Conservation (phyloP, 257 asterid genomes). For the Paraleonurus japonicus region DNA sequence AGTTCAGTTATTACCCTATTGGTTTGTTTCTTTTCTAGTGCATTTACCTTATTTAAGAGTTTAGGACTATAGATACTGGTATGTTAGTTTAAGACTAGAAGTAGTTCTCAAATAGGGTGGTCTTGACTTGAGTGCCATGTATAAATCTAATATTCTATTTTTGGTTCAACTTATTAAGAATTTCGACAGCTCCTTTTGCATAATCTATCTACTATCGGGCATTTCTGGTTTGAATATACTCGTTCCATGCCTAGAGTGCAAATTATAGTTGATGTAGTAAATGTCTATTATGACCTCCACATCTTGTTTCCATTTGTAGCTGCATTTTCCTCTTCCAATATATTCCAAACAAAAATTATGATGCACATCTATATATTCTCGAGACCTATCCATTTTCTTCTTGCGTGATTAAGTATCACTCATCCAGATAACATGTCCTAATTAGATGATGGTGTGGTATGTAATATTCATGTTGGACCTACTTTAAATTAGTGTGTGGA, state of each 20-base stretch:
- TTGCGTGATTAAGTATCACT: neutral
- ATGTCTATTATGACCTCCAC: neutral
- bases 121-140: neutral
- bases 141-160: neutral
- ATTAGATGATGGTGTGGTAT: neutral
- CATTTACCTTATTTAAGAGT: neutral
- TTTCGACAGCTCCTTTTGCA: neutral
- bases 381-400: neutral
- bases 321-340: neutral
- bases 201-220: neutral
- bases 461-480: neutral
- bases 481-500: neutral
- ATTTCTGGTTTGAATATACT: neutral
- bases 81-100: constrained; percentile 2
- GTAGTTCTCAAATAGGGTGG: neutral
- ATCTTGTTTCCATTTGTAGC: neutral
- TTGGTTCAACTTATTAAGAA: neutral
- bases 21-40: neutral
- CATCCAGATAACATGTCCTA: neutral
- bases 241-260: neutral
- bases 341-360: neutral
- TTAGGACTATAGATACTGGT: neutral
- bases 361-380: neutral
- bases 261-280: neutral
- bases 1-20: constrained; percentile 1